A percentile compares a stretch with the other conserved stretches of the same genome.
phyloP scores from a whole-genome alignment of 768 basidiomycete genomes.

The Phylloporus rhodoxanthus region DNA sequence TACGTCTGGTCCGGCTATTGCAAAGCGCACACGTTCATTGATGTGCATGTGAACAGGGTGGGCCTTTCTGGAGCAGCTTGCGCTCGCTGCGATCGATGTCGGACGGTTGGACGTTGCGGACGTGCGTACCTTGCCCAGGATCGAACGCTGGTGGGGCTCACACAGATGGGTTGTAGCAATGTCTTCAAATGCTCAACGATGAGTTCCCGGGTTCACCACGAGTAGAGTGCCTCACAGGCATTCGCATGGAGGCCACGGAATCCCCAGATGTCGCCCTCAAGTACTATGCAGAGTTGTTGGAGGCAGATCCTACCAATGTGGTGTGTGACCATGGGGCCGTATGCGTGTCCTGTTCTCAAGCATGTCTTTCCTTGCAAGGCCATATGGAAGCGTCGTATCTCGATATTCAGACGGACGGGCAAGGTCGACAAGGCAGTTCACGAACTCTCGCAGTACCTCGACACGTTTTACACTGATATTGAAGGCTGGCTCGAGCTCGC shows the following conservation, averaged over 20 bases:
- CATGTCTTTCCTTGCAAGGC: conserved; percentile 31
- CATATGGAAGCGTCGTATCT: conserved; percentile 76
- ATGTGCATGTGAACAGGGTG: conserved; percentile 45
- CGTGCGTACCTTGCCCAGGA: conserved; percentile 39
- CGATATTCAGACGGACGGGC: conserved; percentile 59
- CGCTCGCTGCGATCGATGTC: conserved; percentile 70
- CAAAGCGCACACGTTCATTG: too few species aligned
- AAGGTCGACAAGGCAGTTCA: conserved; percentile 61
- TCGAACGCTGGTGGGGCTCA: conserved; percentile 4
- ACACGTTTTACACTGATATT: conserved; percentile 83
- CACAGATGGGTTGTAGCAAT: conserved; percentile 13
- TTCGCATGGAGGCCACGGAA: conserved; percentile 68
- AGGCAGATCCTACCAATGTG: conserved; percentile 60
- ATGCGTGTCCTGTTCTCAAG: not conserved
- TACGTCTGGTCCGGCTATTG: conserved; percentile 20
- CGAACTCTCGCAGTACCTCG: conserved; percentile 67
- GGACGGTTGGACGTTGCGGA: conserved; percentile 69
- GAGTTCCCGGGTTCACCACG: conserved; percentile 79
- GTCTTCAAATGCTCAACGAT: conserved; percentile 48
- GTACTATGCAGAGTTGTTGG: conserved; percentile 58
- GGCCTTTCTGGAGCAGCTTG: conserved; percentile 76
- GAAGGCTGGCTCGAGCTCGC: conserved; percentile 88
- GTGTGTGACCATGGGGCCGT: conserved; percentile 43
- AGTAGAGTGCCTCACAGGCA: conserved; percentile 70
- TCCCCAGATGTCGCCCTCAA: conserved; percentile 49